A percentile compares a stretch with the other conserved stretches of the same genome.
Conservation (phyloP, 2,329 filamentous ascomycete species). For the Byssochlamys sp. region DNA sequence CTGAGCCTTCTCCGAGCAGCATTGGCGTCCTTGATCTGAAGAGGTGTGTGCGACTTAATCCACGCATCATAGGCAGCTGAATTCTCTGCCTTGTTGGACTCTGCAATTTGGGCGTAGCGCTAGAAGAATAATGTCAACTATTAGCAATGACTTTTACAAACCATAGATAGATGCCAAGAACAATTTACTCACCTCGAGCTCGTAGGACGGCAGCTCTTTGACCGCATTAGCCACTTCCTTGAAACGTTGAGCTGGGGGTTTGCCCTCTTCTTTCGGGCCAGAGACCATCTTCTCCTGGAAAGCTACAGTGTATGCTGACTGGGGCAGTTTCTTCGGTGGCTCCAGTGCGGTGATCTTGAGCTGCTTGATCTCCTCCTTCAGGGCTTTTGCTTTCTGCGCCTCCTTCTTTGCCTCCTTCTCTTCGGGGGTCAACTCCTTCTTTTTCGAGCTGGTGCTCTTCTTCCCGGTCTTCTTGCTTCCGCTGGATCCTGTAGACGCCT, state of each 20-base stretch:
- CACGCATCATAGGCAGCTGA: constrained; percentile 42
- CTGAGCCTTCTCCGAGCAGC: constrained; percentile 39
- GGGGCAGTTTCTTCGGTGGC: constrained; percentile 28
- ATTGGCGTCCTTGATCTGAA: constrained; percentile 53
- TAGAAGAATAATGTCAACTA: constrained; percentile 19
- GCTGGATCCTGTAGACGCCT: constrained; percentile 13
- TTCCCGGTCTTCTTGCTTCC: constrained; percentile 13
- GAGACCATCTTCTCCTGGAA: constrained; percentile 12
- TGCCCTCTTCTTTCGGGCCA: constrained; percentile 1
- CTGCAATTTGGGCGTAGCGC: constrained; percentile 46
- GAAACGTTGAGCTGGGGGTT: constrained; percentile 11
- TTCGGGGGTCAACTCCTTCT: constrained; percentile 22
- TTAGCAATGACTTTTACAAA: constrained; percentile 11
- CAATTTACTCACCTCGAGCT: constrained; percentile 7
- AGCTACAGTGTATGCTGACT: constrained; percentile 15
- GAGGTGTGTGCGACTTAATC: constrained; percentile 46
- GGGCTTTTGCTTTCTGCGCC: constrained; percentile 19
- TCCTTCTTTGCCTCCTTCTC: constrained; percentile 21
- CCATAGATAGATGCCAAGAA: constrained; percentile 2
- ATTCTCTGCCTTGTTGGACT: constrained; percentile 37
- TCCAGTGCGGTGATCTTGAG: constrained; percentile 25
- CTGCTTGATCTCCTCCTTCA: constrained; percentile 20
- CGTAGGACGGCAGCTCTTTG: constrained; percentile 6
- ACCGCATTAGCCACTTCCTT: constrained; percentile 8
- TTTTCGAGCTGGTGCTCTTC: constrained; percentile 19